Evolutionary conservation across 495 filamentous ascomycete genomes (phyloP).

Genomic region (Halenospora varia): DNA sequence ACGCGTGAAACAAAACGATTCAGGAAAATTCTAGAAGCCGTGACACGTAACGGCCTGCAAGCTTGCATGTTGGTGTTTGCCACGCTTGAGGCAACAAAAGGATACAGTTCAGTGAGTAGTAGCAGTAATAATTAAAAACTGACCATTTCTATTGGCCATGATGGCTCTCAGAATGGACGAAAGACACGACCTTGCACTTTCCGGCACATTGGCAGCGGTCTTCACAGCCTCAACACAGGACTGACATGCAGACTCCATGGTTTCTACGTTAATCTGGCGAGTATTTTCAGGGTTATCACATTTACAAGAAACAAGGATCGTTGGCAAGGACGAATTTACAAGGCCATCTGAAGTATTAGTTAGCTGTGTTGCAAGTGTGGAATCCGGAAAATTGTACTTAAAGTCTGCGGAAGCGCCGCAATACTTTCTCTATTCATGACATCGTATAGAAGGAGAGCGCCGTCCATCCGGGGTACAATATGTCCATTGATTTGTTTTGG

Average conservation of each 20-base stretch:
- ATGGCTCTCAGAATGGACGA: constrained; percentile 69
- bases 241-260: constrained; percentile 55
- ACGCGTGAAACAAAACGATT: too few relatives aligned
- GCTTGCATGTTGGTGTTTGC: too few relatives aligned
- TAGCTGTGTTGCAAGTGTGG: background rate
- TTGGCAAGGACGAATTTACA: constrained; percentile 61
- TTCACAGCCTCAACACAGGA: constrained; percentile 66
- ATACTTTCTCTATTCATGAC: constrained; percentile 71
- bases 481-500: constrained; percentile 63
- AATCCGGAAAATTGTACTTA: constrained; percentile 57
- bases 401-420: constrained; percentile 57
- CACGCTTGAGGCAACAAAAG: too few relatives aligned
- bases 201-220: constrained; percentile 64
- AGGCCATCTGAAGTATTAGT: constrained; percentile 55
- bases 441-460: constrained; percentile 81
- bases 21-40: too few relatives aligned
- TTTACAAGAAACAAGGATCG: constrained; percentile 78
- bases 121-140: too few relatives aligned
- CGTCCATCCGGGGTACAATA: constrained; percentile 70
- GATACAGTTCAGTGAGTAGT: too few relatives aligned
- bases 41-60: too few relatives aligned
- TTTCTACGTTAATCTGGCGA: constrained; percentile 55
- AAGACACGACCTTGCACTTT: constrained; percentile 74
- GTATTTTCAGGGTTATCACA: constrained; percentile 64
- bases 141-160: constrained; percentile 60